These are phyloP conservation scores for Blakeslea trispora DNA, from an alignment of 371 early-diverging fungal genomes.

Conservation along the genomic window DNA sequence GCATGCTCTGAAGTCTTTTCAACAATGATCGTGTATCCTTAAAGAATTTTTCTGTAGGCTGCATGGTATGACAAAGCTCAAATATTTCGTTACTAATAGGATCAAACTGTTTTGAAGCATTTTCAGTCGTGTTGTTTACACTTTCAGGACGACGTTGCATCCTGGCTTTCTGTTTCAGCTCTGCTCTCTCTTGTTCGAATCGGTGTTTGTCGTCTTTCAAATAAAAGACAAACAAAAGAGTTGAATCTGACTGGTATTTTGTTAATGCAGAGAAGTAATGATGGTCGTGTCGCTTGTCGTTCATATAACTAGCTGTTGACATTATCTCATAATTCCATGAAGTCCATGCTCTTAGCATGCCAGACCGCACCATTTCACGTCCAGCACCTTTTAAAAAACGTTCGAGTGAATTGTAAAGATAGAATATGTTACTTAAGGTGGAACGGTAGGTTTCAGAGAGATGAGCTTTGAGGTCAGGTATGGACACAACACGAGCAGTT, in stretches of 20 bases:
- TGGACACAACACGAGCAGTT: constrained; percentile 3
- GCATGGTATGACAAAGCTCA: not conserved
- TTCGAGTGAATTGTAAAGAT: constrained; percentile 6
- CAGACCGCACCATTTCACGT: constrained; percentile 11
- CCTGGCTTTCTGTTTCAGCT: not conserved
- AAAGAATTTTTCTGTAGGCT: constrained; percentile 7
- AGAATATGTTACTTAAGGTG: not conserved
- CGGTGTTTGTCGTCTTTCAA: constrained; percentile 9
- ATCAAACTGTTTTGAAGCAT: not conserved
- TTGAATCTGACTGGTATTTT: not conserved
- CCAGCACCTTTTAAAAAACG: constrained; percentile 6
- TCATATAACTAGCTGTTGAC: not conserved
- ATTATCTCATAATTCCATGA: constrained; percentile 16
- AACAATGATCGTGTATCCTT: constrained; percentile 4
- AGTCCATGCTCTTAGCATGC: constrained; percentile 3
- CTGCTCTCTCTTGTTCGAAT: constrained; percentile 9
- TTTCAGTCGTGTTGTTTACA: no score
- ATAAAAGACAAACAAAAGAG: constrained; percentile 11
- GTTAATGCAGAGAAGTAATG: constrained; percentile 11
- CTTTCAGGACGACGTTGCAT: not conserved
- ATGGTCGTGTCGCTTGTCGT: constrained; percentile 16
- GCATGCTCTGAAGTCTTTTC: constrained; percentile 11
- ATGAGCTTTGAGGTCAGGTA: not conserved
- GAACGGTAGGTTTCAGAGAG: not conserved
- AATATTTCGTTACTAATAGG: constrained; percentile 7